These are phyloP conservation scores for Ormosia emarginata DNA, from an alignment of 306 rosid species.

Conservation along the genomic window DNA sequence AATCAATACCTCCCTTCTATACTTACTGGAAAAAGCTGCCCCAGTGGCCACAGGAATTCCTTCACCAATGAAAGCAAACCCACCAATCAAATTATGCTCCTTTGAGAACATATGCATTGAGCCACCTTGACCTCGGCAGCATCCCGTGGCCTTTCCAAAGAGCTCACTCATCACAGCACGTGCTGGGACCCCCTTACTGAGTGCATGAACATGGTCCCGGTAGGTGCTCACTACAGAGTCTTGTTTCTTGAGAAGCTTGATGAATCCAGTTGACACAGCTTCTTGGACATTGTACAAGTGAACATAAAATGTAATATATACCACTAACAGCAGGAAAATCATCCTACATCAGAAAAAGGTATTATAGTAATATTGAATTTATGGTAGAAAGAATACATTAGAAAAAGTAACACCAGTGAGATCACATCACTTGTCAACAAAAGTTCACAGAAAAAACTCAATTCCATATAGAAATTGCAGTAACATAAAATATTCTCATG, in stretches of 20 bases:
- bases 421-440: background rate
- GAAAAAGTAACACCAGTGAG: background rate
- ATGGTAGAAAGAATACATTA: background rate
- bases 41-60: constrained; percentile 98
- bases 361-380: too few species aligned
- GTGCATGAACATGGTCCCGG: constrained; percentile 93
- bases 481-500: too few species aligned
- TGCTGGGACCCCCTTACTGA: constrained; percentile 95
- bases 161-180: constrained; percentile 97
- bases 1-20: constrained; percentile 80
- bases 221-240: constrained; percentile 90
- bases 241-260: constrained; percentile 71
- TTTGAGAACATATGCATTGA: constrained; percentile 99
- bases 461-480: background rate
- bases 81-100: constrained; percentile 83
- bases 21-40: constrained; percentile 83
- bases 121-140: constrained; percentile 99
- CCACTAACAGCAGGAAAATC: too few species aligned
- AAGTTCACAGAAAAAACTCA: background rate
- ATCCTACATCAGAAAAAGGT: too few species aligned
- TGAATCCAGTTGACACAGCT: constrained; percentile 98
- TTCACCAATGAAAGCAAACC: constrained; percentile 98
- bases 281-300: constrained; percentile 98
- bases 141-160: constrained; percentile 93
- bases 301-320: constrained; percentile 25